Percentiles rank a stretch among this genome's conserved stretches.
Evolutionary conservation across 345 rosid species (phyloP).

Genomic region (Syzygium jambos): DNA sequence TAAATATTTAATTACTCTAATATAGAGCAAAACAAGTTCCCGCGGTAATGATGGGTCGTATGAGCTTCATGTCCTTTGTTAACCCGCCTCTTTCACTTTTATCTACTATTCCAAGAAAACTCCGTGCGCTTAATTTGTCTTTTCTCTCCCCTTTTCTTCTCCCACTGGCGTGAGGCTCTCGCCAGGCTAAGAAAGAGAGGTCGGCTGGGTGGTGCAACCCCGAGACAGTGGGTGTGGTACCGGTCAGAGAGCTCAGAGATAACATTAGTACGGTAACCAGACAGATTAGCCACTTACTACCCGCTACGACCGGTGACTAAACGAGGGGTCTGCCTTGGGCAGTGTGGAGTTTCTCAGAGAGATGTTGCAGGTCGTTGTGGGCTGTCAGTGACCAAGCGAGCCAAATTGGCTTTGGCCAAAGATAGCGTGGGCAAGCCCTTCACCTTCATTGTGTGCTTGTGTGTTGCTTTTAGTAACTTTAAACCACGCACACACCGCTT

Average conservation of each 20-base stretch:
- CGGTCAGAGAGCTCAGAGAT: neutral
- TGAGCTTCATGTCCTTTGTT: neutral
- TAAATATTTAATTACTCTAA: neutral
- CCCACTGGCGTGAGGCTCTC: neutral
- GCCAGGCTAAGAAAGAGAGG: neutral
- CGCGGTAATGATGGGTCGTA: neutral
- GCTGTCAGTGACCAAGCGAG: neutral
- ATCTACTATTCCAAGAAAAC: neutral
- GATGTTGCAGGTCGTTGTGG: neutral
- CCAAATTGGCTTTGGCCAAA: neutral
- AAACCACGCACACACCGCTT: slow-evolving; percentile 7
- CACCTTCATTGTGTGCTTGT: neutral
- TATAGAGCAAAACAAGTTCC: neutral
- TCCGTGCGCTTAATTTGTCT: neutral
- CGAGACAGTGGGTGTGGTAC: neutral
- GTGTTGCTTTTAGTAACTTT: slow-evolving; percentile 8
- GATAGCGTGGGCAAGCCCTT: neutral
- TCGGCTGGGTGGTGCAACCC: neutral
- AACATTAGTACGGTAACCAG: slow-evolving; percentile 13
- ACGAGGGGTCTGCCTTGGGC: slow-evolving; percentile 7
- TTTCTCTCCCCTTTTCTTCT: neutral
- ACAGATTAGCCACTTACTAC: slow-evolving; percentile 21
- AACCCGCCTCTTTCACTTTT: neutral
- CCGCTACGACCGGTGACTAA: slow-evolving; percentile 20
- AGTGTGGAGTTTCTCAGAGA: neutral